Evolutionary conservation across 2,329 filamentous ascomycete genomes (phyloP).

Genomic region (Aspergillus ibericus): DNA sequence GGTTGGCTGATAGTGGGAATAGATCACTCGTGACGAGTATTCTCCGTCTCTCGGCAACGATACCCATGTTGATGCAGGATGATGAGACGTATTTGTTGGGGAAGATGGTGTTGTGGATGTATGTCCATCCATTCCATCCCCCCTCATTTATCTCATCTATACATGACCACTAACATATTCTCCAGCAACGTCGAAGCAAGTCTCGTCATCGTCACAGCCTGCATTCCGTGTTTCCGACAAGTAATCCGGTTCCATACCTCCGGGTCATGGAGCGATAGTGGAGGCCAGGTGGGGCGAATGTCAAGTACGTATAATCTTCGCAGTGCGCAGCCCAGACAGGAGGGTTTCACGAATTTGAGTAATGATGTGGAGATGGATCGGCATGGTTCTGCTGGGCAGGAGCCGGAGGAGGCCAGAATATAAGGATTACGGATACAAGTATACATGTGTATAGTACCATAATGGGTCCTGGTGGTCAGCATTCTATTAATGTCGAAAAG

Average conservation of each 20-base stretch:
- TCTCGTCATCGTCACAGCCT: neutral
- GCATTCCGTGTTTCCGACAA: neutral
- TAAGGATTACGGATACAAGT: neutral
- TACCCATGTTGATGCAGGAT: neutral
- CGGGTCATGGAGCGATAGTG: neutral
- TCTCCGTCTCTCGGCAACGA: neutral
- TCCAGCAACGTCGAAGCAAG: slow-evolving; percentile 1
- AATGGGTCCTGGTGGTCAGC: too few species aligned
- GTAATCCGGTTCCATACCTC: neutral
- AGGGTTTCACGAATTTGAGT: neutral
- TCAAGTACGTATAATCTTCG: neutral
- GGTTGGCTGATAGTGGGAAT: too few species aligned
- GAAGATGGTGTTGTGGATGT: neutral
- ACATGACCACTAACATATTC: neutral
- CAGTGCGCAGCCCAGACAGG: neutral
- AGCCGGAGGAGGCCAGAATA: neutral
- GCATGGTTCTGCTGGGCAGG: neutral
- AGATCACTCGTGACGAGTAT: neutral
- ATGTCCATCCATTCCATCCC: too few species aligned
- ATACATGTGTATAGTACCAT: too few species aligned
- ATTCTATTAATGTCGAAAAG: too few species aligned
- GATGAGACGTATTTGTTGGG: neutral
- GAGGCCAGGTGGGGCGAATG: neutral
- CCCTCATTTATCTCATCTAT: too few species aligned
- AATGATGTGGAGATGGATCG: neutral